Conservation (phyloP, 768 basidiomycete genomes). For the Tulasnella sp. region DNA sequence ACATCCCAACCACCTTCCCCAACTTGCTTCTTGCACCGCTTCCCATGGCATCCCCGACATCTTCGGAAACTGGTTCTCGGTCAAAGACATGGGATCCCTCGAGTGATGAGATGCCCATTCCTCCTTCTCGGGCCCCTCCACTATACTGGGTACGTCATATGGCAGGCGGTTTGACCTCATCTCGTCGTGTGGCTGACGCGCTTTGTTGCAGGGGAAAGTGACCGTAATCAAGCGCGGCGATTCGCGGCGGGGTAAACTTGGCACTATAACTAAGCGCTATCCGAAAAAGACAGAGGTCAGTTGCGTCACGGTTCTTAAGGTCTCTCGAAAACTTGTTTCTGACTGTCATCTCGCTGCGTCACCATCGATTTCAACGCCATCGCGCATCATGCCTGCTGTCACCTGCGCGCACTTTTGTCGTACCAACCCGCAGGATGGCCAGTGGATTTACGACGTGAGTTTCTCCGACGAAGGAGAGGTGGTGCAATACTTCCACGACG, state of each 20-base stretch:
- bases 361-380: neutral
- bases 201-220: conserved; percentile 8
- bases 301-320: neutral
- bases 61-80: neutral
- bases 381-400: neutral
- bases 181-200: neutral
- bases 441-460: conserved; percentile 27
- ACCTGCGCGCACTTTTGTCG: neutral
- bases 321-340: neutral
- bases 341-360: neutral
- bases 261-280: conserved; percentile 1
- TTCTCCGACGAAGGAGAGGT: neutral
- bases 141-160: conserved; percentile 19
- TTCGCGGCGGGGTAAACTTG: conserved; percentile 5
- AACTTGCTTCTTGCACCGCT: neutral
- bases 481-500: conserved; percentile 18
- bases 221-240: conserved; percentile 19
- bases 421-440: conserved; percentile 18
- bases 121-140: conserved; percentile 18
- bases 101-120: neutral
- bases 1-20: neutral
- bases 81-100: neutral
- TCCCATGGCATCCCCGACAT: neutral
- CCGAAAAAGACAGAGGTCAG: conserved; percentile 13
- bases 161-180: conserved; percentile 10